Base-by-base conservation (phyloP, 2,329 filamentous ascomycete species). In the Chalaropsis ovoidea region DNA sequence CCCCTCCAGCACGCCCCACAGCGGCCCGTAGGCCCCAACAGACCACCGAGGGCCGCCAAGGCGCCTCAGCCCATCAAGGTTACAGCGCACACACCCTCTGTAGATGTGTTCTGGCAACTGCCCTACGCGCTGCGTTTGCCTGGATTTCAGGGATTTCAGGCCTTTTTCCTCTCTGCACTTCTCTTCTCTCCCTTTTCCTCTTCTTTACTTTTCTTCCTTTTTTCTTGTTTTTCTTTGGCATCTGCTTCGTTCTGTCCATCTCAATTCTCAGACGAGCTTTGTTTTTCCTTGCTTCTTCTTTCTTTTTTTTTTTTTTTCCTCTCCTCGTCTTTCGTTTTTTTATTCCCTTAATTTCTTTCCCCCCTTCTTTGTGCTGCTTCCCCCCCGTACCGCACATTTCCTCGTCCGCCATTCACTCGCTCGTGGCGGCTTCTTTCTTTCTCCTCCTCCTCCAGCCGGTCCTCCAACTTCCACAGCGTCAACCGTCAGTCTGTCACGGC, bases 341-440 rank as follows among this genome's bases (percentile, higher is more conserved):
- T 66, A 65, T 64, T 63, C 63, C 43, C 31, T 64, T 60, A 27
- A 42, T 67, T 45, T 67, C 19, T 63, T 65, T 49, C 49, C 39
- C 31, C 58, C 60, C 61, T 49, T 52, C 63, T 63, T 22, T 45
- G 52, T 43, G 47, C 45, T 61, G 39, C 39, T 19, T 60, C 31
- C 61, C 19, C 49, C 27, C 27, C 43, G n/a, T 61, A 60, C 47
- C 8, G 47, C 15, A 17, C 24, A 7, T 8, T 61, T 39, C 42
- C 17, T 54, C 35, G 31, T 62, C 27, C 62, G 43, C 61, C 56
- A 22, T 61, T 67, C 45, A 63, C 49, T 67, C 56, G 60, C 66
- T 65, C 65, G 54, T 47, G 58, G 63, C 52, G 62, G 31, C 43
- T 60, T 49, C 27, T 31, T 19, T 56, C 10, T 61, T 54, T 15